phyloP scores from a whole-genome alignment of 345 rosid genomes.

The rapeseed (Brassica napus) region Da-Ae NC_063445.1:48886501-48887000 shows the following conservation, averaged over 20 bases:
- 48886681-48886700: constrained; percentile 41
- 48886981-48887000: no score
- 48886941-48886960: constrained; percentile 6
- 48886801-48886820: constrained; percentile 77
- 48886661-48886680: constrained; percentile 47
- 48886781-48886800: constrained; percentile 59
- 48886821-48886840: constrained; percentile 60
- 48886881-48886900: neutral
- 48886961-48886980: neutral
- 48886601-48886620: constrained; percentile 14
- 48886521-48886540: constrained; percentile 51
- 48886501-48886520: constrained; percentile 43
- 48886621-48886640: constrained; percentile 44
- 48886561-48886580: constrained; percentile 26
- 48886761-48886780: constrained; percentile 74
- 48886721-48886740: constrained; percentile 74
- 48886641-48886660: constrained; percentile 48
- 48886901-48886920: neutral
- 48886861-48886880: neutral
- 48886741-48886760: constrained; percentile 64
- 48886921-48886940: neutral
- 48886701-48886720: constrained; percentile 55
- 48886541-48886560: constrained; percentile 42
- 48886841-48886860: constrained; percentile 28
- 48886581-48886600: constrained; percentile 31